A percentile compares a stretch with the other conserved stretches of the same genome.
Evolutionary conservation across 2,329 filamentous ascomycete species (phyloP).

Genomic region (Gaeumannomyces tritici): DNA sequence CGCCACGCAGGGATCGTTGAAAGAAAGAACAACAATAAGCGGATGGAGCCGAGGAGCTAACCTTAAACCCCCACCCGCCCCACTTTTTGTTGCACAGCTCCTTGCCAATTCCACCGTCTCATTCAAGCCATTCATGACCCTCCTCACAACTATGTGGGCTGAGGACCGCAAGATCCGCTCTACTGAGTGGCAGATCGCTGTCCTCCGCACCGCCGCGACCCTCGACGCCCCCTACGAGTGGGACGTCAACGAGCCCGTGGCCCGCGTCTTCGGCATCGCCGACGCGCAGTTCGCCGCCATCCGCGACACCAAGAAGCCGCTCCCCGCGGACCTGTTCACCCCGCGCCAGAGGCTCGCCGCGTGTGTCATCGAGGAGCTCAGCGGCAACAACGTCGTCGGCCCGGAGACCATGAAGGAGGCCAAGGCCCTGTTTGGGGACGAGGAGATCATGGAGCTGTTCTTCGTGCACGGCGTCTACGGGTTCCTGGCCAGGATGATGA

Average conservation of each 20-base stretch:
- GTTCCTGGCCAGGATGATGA: constrained; percentile 12
- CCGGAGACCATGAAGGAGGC: constrained; percentile 7
- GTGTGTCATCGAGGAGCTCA: constrained; percentile 8
- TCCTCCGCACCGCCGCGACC: constrained; percentile 13
- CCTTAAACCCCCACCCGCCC: no score
- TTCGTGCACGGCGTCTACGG: constrained; percentile 11
- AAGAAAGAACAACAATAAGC: no score
- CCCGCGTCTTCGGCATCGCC: constrained; percentile 10
- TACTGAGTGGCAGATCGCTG: constrained; percentile 10
- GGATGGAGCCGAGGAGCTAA: no score
- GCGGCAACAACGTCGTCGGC: constrained; percentile 8
- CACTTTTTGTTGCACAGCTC: no score
- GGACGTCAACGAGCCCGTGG: constrained; percentile 15
- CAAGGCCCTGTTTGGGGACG: constrained; percentile 8
- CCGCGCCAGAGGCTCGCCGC: constrained; percentile 9
- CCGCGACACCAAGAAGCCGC: not conserved
- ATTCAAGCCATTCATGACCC: no score
- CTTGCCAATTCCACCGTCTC: no score
- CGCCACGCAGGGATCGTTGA: no score
- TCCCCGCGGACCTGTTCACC: no score
- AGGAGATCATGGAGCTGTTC: constrained; percentile 12
- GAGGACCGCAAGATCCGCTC: no score
- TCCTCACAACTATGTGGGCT: no score
- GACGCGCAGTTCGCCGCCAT: constrained; percentile 8
- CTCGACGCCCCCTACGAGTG: constrained; percentile 14